Evolutionary conservation across 768 basidiomycete species (phyloP).

Genomic region (Antrodiella citrinella): DNA sequence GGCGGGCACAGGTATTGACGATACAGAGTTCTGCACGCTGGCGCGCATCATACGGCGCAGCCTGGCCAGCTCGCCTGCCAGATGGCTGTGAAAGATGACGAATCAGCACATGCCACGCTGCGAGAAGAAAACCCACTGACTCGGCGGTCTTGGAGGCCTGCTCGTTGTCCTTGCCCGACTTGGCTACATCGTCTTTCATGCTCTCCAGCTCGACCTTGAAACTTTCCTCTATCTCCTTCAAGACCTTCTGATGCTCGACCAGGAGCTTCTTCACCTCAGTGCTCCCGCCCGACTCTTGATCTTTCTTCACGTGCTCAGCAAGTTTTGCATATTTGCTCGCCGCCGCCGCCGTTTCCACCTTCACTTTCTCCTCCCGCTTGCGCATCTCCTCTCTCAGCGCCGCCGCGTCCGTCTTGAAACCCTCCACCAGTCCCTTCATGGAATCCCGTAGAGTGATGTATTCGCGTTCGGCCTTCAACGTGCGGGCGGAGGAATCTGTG

Average conservation of each 20-base stretch:
- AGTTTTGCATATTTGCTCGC: slow-evolving; percentile 64
- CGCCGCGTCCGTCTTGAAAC: slow-evolving; percentile 70
- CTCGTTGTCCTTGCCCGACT: slow-evolving; percentile 46
- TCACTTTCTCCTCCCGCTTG: slow-evolving; percentile 62
- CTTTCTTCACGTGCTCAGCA: slow-evolving; percentile 51
- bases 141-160: slow-evolving; percentile 52
- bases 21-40: slow-evolving; percentile 1
- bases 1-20: slow-evolving; percentile 1
- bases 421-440: slow-evolving; percentile 61
- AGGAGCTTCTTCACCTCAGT: slow-evolving; percentile 41
- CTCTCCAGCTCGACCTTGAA: slow-evolving; percentile 50
- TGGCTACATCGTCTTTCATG: slow-evolving; percentile 47
- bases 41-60: slow-evolving; percentile 68
- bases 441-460: slow-evolving; percentile 74
- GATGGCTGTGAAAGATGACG: slow-evolving; percentile 29
- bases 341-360: slow-evolving; percentile 56
- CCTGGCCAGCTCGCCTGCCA: slow-evolving; percentile 57
- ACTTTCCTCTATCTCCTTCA: slow-evolving; percentile 50
- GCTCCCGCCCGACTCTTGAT: slow-evolving; percentile 39
- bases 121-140: slow-evolving; percentile 30
- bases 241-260: slow-evolving; percentile 39
- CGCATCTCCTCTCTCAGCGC: slow-evolving; percentile 66
- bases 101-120: slow-evolving; percentile 1
- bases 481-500: slow-evolving; percentile 65
- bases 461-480: slow-evolving; percentile 77